Evolutionary conservation across 2,329 filamentous ascomycete species (phyloP), one percentile per base, ranked within the genome.

Genomic region (Penicillium verrucosum): DNA sequence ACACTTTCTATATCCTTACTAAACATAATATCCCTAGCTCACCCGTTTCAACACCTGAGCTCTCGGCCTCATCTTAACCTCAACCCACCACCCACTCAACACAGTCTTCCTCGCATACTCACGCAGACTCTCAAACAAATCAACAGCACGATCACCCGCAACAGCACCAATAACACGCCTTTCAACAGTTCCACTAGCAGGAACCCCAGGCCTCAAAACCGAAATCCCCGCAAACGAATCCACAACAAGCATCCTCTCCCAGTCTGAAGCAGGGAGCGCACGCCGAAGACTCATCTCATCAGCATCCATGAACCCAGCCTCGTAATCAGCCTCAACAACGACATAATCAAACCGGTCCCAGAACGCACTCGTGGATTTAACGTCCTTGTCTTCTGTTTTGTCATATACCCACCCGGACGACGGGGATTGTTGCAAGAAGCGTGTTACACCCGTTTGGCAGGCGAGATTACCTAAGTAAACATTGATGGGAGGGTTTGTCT

Each of bases 381-480:
- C 61, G 2, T 70, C 62, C 29, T 79, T 73, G 45, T 83, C 75
- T 63, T 83, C 83, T 0, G 83, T 84, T 66, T 86, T 87, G 67
- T 86, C 84, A 67, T 87, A 87, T 1, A 72, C 64, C 82, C 83
- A 86, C 5, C 65, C 41, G 56, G 47, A 9, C 16, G 67, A 61
- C 32, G 56, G 51, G 4, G 72, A 68, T 23, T 71, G 64, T 65
- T 84, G 78, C 9, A 85, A 72, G 65, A 87, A 87, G 0, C 82
- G 78, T 0, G 84, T 86, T 14, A 86, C 79, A 44, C 85, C 85
- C 2, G 85, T 86, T 66, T 87, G 85, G 54, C 83, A 85, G 2
- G 83, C 81, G 25, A 87, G 77, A 51, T 85, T 87, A 57, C 83
- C 83, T 56, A 86, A 74, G 65, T 85, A 79, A 7, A 86, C 79